Evolutionary conservation across 768 basidiomycete species (phyloP), one percentile per base, ranked within the genome.

Genomic region (Russula dissimulans): DNA sequence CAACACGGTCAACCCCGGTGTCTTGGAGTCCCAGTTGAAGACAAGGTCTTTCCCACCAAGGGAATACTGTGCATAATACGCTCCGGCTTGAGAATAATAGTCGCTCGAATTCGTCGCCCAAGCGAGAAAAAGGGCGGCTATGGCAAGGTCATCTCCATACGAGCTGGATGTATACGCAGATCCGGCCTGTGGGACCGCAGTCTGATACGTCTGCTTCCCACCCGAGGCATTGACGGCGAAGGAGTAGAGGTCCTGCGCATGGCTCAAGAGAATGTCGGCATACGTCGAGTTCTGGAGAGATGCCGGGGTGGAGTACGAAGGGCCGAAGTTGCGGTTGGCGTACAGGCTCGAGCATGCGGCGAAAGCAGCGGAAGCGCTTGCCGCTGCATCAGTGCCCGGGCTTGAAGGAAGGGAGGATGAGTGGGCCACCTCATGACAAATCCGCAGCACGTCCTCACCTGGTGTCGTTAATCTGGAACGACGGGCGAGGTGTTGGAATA

Each of bases 1-100:
- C 7, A 95, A 72, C 18, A 95, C 80, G 44, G 83, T 79, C 0
- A 91, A 68, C 3, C 85, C 94, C 1, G 91, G 87, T 1, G 80
- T 82, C 70, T 90, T 88, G 3, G 82, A 81, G 69, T 94, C 94
- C 94, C 94, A 97, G 69, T 94, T 94, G 73, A 93, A 89, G 5
- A 87, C 83, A 2, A 76, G 72, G 47, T 84, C 73, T 38, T 78
- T 73, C 1, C 76, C 76, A 3, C 72, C 70, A 0, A 95, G 76
- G 26, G 76, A 70, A 67, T 81, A 88, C 36, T 80, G 72, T 10
- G 73, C 67, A 70, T 84, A 92, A 68, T 81, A 82, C 7, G 73
- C 69, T 68, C 82, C 77, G 1, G 89, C 89, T 60, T 89, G 80
- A 22, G 77, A 68, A 67, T 84, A 91, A 56, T 81, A 75, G 3